A percentile compares a stretch with the other conserved stretches of the same genome.
phyloP scores from a whole-genome alignment of 345 rosid genomes.

The Heritiera littoralis region DNA sequence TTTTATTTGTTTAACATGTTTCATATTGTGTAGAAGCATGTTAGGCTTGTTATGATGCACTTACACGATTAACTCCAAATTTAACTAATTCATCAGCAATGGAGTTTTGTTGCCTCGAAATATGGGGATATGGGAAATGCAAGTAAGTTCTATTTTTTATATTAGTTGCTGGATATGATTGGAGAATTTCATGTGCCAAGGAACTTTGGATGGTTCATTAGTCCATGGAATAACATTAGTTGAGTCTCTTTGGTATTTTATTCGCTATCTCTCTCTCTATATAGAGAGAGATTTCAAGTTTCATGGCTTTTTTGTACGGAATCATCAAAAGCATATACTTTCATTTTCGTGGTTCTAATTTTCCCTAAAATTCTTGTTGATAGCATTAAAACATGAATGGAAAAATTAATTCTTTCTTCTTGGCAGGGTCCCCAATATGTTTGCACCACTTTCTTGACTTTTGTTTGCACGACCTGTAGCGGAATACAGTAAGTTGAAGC shows the following conservation, averaged over 20 bases:
- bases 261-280: not conserved
- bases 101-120: no score
- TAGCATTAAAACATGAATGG: not conserved
- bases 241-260: not conserved
- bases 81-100: no score
- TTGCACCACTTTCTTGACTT: slow-evolving; percentile 85
- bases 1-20: no score
- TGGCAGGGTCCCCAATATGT: slow-evolving; percentile 95
- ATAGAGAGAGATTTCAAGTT: not conserved
- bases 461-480: slow-evolving; percentile 83
- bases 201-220: no score
- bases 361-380: not conserved
- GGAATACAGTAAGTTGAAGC: slow-evolving; percentile 71
- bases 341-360: not conserved
- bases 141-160: no score
- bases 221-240: no score
- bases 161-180: no score
- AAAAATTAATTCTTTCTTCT: not conserved
- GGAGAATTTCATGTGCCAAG: no score
- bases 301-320: not conserved
- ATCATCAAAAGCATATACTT: not conserved
- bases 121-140: no score
- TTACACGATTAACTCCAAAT: no score
- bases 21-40: no score
- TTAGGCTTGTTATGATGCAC: no score